phyloP scores from a whole-genome alignment of 345 rosid species.

The Cardamine resedifolia region DNA sequence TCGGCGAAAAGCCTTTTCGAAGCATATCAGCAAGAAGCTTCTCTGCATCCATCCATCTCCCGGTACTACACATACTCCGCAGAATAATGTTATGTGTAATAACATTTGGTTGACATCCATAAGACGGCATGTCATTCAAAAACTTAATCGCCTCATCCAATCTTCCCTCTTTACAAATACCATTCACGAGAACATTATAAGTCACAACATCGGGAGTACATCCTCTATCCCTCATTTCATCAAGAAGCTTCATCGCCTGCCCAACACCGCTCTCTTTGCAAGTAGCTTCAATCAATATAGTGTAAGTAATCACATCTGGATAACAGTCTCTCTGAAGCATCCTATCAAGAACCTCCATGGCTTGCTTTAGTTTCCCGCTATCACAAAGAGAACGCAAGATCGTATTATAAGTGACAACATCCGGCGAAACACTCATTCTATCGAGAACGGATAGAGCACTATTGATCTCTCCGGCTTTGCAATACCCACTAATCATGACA shows the following conservation, averaged over 20 bases:
- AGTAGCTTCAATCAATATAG: slow-evolving; percentile 82
- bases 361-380: slow-evolving; percentile 67
- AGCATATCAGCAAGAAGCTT: slow-evolving; percentile 71
- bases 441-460: slow-evolving; percentile 65
- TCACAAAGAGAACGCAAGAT: slow-evolving; percentile 73
- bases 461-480: slow-evolving; percentile 75
- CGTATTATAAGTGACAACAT: slow-evolving; percentile 86
- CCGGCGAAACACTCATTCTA: slow-evolving; percentile 72
- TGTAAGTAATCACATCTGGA: slow-evolving; percentile 77
- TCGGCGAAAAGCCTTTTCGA: slow-evolving; percentile 75
- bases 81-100: slow-evolving; percentile 73
- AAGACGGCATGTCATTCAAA: slow-evolving; percentile 63
- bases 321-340: slow-evolving; percentile 63
- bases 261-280: slow-evolving; percentile 77
- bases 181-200: slow-evolving; percentile 81
- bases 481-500: slow-evolving; percentile 76
- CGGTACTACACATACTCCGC: slow-evolving; percentile 80
- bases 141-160: slow-evolving; percentile 83
- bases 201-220: slow-evolving; percentile 86
- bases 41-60: slow-evolving; percentile 93
- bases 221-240: slow-evolving; percentile 78
- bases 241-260: slow-evolving; percentile 86
- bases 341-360: slow-evolving; percentile 72
- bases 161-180: slow-evolving; percentile 83
- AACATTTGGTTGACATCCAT: slow-evolving; percentile 77